phyloP scores from a whole-genome alignment of 768 basidiomycete species.

The Lentinula aciculospora region DNA sequence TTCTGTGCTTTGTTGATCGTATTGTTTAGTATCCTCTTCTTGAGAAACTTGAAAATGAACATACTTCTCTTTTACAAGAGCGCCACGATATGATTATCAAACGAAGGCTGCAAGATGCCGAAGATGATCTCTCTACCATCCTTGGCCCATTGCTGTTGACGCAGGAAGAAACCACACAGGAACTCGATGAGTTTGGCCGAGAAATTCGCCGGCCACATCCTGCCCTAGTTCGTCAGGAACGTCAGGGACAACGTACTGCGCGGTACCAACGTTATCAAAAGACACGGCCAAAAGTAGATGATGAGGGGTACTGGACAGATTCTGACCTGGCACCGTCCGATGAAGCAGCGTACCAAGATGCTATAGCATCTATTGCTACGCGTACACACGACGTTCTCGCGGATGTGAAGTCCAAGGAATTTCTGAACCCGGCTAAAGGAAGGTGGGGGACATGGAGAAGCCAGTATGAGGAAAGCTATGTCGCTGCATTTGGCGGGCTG shows the following conservation, averaged over 20 bases:
- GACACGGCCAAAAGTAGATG: constrained; percentile 24
- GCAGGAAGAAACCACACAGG: constrained; percentile 17
- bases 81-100: constrained; percentile 60
- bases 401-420: constrained; percentile 83
- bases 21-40: constrained; percentile 61
- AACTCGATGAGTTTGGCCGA: constrained; percentile 60
- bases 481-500: constrained; percentile 74
- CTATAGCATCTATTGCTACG: constrained; percentile 46
- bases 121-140: constrained; percentile 72
- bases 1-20: constrained; percentile 5
- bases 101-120: constrained; percentile 71
- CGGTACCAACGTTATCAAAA: constrained; percentile 25
- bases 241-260: constrained; percentile 51
- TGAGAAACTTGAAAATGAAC: constrained; percentile 73
- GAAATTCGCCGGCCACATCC: constrained; percentile 40
- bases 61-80: constrained; percentile 69
- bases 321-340: constrained; percentile 64
- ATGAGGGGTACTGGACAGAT: constrained; percentile 90
- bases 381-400: constrained; percentile 57
- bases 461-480: constrained; percentile 74
- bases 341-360: constrained; percentile 59
- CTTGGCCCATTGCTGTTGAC: constrained; percentile 44
- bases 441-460: constrained; percentile 68
- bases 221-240: constrained; percentile 39
- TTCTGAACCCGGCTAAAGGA: constrained; percentile 72